Base-by-base conservation (phyloP, 2,329 filamentous ascomycete genomes). In the Microcyclospora tardicrescens region DNA sequence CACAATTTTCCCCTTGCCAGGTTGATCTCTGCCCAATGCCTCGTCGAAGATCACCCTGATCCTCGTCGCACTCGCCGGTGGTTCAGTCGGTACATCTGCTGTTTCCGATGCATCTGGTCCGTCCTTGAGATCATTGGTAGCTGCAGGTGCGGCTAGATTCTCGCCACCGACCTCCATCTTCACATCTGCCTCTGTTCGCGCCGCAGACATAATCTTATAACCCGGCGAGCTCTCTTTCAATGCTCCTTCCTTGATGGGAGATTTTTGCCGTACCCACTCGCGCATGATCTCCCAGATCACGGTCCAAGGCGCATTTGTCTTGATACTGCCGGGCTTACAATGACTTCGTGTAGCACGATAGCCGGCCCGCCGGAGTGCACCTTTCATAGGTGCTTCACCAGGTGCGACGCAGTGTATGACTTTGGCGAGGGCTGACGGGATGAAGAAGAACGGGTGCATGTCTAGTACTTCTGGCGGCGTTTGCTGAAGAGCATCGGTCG, bases 241-340 rank as follows among this genome's bases (percentile, higher is more conserved):
- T 14, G 76, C 75, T 1, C 73, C 74, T 28, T 79, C 74, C 56
- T 83, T 93, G 41, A 93, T 69, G 0, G 87, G 86, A 0, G 75
- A 71, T 52, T 80, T 82, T 56, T 93, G 85, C 16, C 80, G 74
- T 11, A 83, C 75, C 85, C 86, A 98, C 61, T 94, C 86, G 16
- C 84, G 73, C 76, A 96, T 91, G 19, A 96, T 68, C 57, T 93
- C 82, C 87, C 91, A 96, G 35, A 98, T 73, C 0, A 84, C 78
- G 4, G 69, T 69, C 86, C 86, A 98, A 0, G 87, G 84, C 11
- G 91, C 91, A 61, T 96, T 78, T 0, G 91, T 96, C 65, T 93
- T 93, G 61, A 96, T 78, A 53, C 84, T 91, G 16, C 87, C 89
- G 0, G 84, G 73, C 49, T 86, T 85, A 51, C 85, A 85, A 60